Evolutionary conservation across 257 asterid genomes (phyloP).

Genomic region (Knoxia roxburghii): DNA sequence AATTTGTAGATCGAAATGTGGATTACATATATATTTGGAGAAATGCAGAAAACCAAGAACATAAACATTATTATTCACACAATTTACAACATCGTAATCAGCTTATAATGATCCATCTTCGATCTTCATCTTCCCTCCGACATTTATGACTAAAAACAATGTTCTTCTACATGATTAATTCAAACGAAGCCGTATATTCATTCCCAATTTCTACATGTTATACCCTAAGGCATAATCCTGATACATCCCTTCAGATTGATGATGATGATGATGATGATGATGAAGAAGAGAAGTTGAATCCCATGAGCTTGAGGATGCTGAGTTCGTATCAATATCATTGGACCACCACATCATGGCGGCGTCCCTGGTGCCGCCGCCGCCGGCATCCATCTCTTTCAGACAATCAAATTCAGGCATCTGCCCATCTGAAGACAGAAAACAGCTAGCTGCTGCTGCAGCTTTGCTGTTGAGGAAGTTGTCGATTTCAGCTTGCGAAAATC

Average conservation of each 20-base stretch:
- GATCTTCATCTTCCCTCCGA: too few relatives aligned
- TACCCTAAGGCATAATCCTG: constrained; percentile 44
- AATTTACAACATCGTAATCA: constrained; percentile 36
- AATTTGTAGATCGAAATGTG: constrained; percentile 15
- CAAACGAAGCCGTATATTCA: too few relatives aligned
- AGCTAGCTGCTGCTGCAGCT: constrained; percentile 19
- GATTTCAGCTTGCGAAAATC: constrained; percentile 47
- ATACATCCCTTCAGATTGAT: constrained; percentile 42
- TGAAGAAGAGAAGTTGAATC: constrained; percentile 40
- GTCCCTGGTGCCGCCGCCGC: constrained; percentile 29
- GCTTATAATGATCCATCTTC: not conserved
- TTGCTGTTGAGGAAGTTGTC: constrained; percentile 36
- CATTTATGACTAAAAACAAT: constrained; percentile 26
- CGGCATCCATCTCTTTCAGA: constrained; percentile 41
- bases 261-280: constrained; percentile 11
- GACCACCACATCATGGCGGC: constrained; percentile 54
- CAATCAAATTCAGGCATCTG: constrained; percentile 38
- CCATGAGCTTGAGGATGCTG: constrained; percentile 54
- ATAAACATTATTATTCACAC: constrained; percentile 36
- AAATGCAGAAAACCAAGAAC: constrained; percentile 18
- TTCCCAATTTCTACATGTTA: constrained; percentile 27
- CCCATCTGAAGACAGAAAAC: constrained; percentile 15
- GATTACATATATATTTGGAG: constrained; percentile 11
- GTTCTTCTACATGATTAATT: constrained; percentile 13
- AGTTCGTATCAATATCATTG: constrained; percentile 51